phyloP scores from a whole-genome alignment of 139 green algal species.

The Asterochloris sp. region DNA sequence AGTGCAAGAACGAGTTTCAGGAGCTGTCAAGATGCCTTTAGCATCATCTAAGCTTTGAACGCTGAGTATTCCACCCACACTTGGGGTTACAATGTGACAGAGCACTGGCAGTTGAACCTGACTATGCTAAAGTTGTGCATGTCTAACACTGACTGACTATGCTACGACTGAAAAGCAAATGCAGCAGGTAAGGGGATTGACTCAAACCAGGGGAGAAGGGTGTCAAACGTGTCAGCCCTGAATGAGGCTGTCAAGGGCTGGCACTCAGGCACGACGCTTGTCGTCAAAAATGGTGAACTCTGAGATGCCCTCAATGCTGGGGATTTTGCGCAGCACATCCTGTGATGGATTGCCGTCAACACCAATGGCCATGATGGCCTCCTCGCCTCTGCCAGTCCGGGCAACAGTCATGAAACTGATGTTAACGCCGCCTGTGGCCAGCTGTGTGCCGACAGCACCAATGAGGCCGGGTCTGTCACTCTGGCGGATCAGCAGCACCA shows the following conservation, averaged over 20 bases:
- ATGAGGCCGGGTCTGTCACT: conserved; percentile 93
- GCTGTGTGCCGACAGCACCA: conserved; percentile 62
- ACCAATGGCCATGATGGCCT: conserved; percentile 95
- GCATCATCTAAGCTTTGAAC: background rate
- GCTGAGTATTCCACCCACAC: no score
- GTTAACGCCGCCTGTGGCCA: conserved; percentile 80
- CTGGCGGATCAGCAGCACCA: conserved; percentile 76
- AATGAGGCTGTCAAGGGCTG: no score
- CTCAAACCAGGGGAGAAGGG: no score
- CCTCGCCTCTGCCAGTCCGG: conserved; percentile 25
- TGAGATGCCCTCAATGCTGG: conserved; percentile 33
- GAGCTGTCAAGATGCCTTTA: conserved; percentile 44
- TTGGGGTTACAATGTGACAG: no score
- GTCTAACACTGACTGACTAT: no score
- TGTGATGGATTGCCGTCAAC: conserved; percentile 67
- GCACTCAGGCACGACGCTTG: background rate
- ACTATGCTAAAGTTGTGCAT: no score
- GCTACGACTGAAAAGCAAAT: no score
- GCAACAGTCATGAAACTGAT: conserved; percentile 94
- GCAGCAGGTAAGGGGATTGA: no score
- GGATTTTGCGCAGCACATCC: conserved; percentile 38
- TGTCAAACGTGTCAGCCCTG: no score
- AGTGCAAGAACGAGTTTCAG: conserved; percentile 34
- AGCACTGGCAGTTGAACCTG: no score
- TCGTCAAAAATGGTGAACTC: conserved; percentile 42